phyloP scores from a whole-genome alignment of 805 yeast species.

The Nakazawaea ishiwadae region DNA sequence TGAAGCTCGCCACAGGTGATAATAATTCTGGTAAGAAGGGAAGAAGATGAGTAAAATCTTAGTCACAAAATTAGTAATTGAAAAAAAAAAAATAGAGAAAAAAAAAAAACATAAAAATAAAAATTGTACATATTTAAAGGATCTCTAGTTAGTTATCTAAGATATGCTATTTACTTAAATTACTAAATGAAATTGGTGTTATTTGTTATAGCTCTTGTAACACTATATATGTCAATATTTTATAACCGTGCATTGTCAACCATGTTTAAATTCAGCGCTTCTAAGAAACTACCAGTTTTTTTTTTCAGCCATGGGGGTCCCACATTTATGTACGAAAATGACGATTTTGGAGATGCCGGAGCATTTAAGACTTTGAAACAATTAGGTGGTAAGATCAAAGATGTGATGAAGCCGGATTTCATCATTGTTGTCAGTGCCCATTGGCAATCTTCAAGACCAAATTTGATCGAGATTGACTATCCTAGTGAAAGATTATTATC shows the following conservation, averaged over 20 bases:
- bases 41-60: conserved; percentile 11
- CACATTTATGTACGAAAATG: conserved; percentile 59
- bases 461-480: conserved; percentile 43
- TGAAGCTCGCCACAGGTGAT: conserved; percentile 44
- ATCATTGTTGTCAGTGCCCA: conserved; percentile 71
- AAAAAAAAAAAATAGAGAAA: not conserved
- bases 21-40: conserved; percentile 20
- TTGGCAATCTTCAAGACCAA: conserved; percentile 51
- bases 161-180: too few relatives aligned
- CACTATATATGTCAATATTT: not conserved
- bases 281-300: conserved; percentile 45
- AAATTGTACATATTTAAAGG: too few relatives aligned
- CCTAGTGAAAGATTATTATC: conserved; percentile 25
- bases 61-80: not conserved
- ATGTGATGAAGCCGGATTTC: conserved; percentile 55
- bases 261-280: conserved; percentile 13
- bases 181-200: not conserved
- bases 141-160: too few relatives aligned
- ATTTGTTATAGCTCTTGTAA: not conserved
- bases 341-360: conserved; percentile 47
- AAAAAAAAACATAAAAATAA: not conserved
- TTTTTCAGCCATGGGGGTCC: conserved; percentile 87
- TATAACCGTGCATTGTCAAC: not conserved
- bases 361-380: conserved; percentile 49
- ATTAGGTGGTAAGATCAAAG: conserved; percentile 48